Conservation (phyloP, 2,329 filamentous ascomycete genomes). For the Microsporum canis region DNA sequence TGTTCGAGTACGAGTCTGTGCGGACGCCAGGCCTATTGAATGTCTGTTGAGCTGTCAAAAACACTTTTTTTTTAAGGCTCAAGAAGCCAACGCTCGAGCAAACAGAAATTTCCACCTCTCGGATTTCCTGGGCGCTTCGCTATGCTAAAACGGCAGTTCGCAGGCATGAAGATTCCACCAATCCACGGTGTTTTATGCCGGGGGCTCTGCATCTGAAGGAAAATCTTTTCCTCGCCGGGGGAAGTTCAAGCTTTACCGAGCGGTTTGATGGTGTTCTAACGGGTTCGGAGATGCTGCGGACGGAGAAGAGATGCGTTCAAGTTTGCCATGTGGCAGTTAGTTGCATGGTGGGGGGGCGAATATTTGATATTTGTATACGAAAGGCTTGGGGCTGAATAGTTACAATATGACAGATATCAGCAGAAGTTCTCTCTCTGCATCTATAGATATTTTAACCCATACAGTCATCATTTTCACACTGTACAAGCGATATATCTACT, state of each 20-base stretch:
- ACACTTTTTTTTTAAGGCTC: not conserved
- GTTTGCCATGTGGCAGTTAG: too few species aligned
- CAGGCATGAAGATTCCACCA: not conserved
- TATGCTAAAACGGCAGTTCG: not conserved
- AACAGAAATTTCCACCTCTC: not conserved
- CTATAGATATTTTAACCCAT: not conserved
- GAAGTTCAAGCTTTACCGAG: not conserved
- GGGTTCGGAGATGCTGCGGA: not conserved
- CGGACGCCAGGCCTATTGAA: not conserved
- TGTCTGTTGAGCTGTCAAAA: not conserved
- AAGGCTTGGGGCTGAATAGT: not conserved
- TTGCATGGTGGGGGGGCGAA: too few species aligned
- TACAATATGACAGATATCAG: not conserved
- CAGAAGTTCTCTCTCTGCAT: not conserved
- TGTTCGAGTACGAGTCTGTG: not conserved
- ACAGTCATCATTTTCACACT: not conserved
- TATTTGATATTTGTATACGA: not conserved
- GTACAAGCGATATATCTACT: not conserved
- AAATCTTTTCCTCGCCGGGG: not conserved
- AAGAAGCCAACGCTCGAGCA: constrained; percentile 1
- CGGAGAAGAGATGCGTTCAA: not conserved
- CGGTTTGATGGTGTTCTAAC: too few species aligned
- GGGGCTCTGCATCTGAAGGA: not conserved
- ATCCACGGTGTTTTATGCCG: not conserved
- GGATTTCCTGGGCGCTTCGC: not conserved